A percentile compares a stretch with the other conserved stretches of the same genome.
Conservation (phyloP, 768 basidiomycete genomes). For the Hortiboletus campestris region DNA sequence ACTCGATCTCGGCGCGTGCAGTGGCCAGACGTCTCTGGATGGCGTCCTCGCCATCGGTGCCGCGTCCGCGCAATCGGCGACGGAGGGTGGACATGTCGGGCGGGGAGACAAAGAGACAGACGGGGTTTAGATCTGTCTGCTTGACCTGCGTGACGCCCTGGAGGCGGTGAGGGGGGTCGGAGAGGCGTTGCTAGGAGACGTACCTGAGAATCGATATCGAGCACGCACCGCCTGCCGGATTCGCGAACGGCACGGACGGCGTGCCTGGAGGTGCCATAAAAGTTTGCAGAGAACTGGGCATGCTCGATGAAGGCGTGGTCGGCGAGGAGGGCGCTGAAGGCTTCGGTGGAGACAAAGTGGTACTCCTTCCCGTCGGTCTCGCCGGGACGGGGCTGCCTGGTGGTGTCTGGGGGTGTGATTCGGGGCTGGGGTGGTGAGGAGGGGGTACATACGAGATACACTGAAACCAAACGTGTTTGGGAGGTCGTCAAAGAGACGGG, state of each 20-base stretch:
- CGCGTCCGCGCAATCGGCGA: slow-evolving; percentile 69
- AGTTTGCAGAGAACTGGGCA: slow-evolving; percentile 89
- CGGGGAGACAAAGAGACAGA: slow-evolving; percentile 91
- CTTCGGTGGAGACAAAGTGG: slow-evolving; percentile 73
- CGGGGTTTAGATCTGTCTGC: slow-evolving; percentile 72
- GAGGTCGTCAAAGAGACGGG: slow-evolving; percentile 73
- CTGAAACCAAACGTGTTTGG: slow-evolving; percentile 90
- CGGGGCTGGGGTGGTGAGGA: no score
- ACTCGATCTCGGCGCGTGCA: slow-evolving; percentile 78
- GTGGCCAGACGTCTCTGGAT: slow-evolving; percentile 74
- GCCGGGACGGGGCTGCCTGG: slow-evolving; percentile 77
- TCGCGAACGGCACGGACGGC: slow-evolving; percentile 68
- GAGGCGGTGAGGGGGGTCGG: not conserved
- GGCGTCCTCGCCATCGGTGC: slow-evolving; percentile 77
- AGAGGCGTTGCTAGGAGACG: not conserved
- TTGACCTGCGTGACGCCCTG: slow-evolving; percentile 95
- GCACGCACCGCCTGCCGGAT: slow-evolving; percentile 77
- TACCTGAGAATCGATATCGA: slow-evolving; percentile 95
- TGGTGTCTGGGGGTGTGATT: slow-evolving; percentile 64
- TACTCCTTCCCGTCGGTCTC: slow-evolving; percentile 84
- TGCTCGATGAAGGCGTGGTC: slow-evolving; percentile 87
- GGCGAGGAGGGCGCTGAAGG: slow-evolving; percentile 67
- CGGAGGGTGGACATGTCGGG: slow-evolving; percentile 74
- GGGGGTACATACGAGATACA: slow-evolving; percentile 73
- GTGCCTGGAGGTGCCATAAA: slow-evolving; percentile 87